A percentile compares a stretch with the other conserved stretches of the same genome.
These are phyloP conservation scores for Gigaspora rosea DNA, from an alignment of 192 early-diverging fungal genomes.

Conservation along the genomic window DNA sequence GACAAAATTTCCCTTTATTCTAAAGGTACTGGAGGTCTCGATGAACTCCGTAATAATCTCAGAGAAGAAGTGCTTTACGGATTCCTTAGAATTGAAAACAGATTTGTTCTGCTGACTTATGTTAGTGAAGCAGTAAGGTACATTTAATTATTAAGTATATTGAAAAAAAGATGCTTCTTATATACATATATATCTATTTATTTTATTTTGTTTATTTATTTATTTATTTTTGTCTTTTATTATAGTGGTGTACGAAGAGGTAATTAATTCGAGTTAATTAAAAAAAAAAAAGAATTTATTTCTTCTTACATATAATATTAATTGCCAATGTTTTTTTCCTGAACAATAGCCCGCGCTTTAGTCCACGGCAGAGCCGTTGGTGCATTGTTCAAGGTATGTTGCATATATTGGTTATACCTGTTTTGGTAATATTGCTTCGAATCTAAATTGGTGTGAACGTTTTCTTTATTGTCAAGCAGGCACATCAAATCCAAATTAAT, in stretches of 20 bases:
- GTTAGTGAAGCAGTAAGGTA: conserved; percentile 65
- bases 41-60: conserved; percentile 55
- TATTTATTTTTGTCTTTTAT: too few species aligned
- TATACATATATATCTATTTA: not conserved
- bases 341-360: conserved; percentile 53
- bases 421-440: conserved; percentile 21
- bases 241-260: conserved; percentile 27
- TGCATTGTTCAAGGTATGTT: conserved; percentile 51
- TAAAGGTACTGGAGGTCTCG: conserved; percentile 54
- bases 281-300: not conserved
- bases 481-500: conserved; percentile 38
- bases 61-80: conserved; percentile 62
- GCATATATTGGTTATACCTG: conserved; percentile 33
- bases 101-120: conserved; percentile 57
- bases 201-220: too few species aligned
- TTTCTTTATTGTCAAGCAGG: conserved; percentile 30
- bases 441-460: not conserved
- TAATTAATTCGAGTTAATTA: not conserved
- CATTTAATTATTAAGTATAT: not conserved
- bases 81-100: conserved; percentile 59
- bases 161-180: conserved; percentile 3
- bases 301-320: not conserved
- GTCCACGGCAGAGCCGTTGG: conserved; percentile 67
- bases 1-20: conserved; percentile 65
- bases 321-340: not conserved